A percentile compares a stretch with the other conserved stretches of the same genome.
Evolutionary conservation across 768 basidiomycete species (phyloP).

Genomic region (Termitomyces eurrhizus): DNA sequence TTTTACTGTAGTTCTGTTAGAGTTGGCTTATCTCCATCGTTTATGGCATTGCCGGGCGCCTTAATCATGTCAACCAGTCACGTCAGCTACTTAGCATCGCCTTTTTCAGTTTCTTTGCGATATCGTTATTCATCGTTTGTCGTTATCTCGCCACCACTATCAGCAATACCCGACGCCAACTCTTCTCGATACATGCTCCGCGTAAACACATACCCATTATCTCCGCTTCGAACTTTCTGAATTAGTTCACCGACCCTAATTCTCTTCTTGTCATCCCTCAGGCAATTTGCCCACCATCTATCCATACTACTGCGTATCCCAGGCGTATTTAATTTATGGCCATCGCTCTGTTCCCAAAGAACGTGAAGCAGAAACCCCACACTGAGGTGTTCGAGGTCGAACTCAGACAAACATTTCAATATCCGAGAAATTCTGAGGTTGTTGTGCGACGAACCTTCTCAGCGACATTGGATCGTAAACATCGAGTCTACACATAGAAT

Average conservation of each 20-base stretch:
- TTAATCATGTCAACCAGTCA: not conserved
- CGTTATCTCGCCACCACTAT: slow-evolving; percentile 20
- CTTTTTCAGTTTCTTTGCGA: no score
- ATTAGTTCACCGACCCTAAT: slow-evolving; percentile 51
- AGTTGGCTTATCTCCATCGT: not conserved
- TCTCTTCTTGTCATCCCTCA: slow-evolving; percentile 58
- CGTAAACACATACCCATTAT: slow-evolving; percentile 45
- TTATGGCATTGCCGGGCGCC: not conserved
- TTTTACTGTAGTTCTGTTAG: not conserved
- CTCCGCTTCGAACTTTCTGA: slow-evolving; percentile 40
- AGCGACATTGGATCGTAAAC: not conserved
- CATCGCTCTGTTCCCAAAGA: slow-evolving; percentile 65
- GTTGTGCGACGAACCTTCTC: slow-evolving; percentile 64
- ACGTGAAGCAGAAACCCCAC: slow-evolving; percentile 68
- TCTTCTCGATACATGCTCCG: slow-evolving; percentile 49
- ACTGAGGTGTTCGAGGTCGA: slow-evolving; percentile 61
- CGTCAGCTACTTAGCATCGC: not conserved
- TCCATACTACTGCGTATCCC: slow-evolving; percentile 63
- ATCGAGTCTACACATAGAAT: not conserved
- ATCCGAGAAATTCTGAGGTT: slow-evolving; percentile 75
- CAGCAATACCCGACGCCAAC: slow-evolving; percentile 16
- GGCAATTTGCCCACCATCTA: slow-evolving; percentile 73
- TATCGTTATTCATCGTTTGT: not conserved
- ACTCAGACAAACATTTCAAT: slow-evolving; percentile 68
- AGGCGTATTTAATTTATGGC: slow-evolving; percentile 43